Evolutionary conservation across 192 early-diverging fungal genomes (phyloP).

Genomic region (Chytriomyces sp.): DNA sequence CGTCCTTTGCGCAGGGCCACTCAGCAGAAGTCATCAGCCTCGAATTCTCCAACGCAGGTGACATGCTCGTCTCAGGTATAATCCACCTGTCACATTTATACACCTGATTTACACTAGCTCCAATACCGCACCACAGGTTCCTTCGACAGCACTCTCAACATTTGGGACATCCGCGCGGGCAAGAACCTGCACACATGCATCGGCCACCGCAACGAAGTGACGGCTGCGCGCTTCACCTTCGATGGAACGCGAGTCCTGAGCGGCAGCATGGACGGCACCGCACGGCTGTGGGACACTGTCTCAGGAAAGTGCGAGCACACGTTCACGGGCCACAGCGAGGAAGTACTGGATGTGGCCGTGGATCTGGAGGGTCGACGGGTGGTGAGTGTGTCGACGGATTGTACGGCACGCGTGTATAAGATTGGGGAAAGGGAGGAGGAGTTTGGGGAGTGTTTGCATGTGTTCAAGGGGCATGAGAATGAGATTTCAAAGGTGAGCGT

Average conservation of each 20-base stretch:
- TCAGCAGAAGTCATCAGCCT: conserved; percentile 48
- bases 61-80: conserved; percentile 43
- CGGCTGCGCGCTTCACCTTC: conserved; percentile 40
- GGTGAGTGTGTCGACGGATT: conserved; percentile 47
- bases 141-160: conserved; percentile 53
- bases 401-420: conserved; percentile 34
- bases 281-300: conserved; percentile 47
- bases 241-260: conserved; percentile 33
- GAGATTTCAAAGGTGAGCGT: conserved; percentile 50
- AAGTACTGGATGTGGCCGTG: conserved; percentile 50
- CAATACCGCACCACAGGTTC: conserved; percentile 20
- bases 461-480: conserved; percentile 43
- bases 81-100: no score
- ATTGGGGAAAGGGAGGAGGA: conserved; percentile 23
- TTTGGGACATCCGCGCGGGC: conserved; percentile 48
- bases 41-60: conserved; percentile 34
- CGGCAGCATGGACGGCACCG: conserved; percentile 52
- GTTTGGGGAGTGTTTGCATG: conserved; percentile 34
- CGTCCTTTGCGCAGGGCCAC: conserved; percentile 40
- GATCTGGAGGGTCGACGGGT: conserved; percentile 33
- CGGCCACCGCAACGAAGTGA: conserved; percentile 55
- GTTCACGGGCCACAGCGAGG: conserved; percentile 50
- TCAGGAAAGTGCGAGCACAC: conserved; percentile 40
- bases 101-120: no score
- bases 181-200: conserved; percentile 55